Evolutionary conservation across 108 stramenopile genomes (phyloP).

Genomic region (Conticribra guillardii): DNA sequence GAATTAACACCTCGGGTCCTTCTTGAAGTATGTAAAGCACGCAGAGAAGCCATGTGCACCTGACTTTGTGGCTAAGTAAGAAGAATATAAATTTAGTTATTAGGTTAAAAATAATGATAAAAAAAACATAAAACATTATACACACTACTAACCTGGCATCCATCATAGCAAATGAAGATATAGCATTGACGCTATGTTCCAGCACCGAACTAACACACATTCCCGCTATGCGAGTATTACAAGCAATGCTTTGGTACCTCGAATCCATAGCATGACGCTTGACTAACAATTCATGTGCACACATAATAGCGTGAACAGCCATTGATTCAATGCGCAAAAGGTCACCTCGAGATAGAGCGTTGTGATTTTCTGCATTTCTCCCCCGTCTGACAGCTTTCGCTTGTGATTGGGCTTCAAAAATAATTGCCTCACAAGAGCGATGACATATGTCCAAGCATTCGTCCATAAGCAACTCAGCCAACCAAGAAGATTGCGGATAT

Average conservation of each 20-base stretch:
- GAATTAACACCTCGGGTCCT: constrained; percentile 75
- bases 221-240: constrained; percentile 71
- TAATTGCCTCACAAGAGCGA: constrained; percentile 69
- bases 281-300: constrained; percentile 74
- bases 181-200: constrained; percentile 56
- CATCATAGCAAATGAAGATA: constrained; percentile 71
- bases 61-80: constrained; percentile 76
- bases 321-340: constrained; percentile 80
- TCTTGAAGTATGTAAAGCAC: constrained; percentile 86
- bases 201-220: constrained; percentile 61
- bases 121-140: too few relatives aligned
- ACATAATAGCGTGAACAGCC: constrained; percentile 72
- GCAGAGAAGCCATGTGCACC: constrained; percentile 74
- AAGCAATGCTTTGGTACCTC: constrained; percentile 68
- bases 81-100: too few relatives aligned
- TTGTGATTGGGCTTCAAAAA: constrained; percentile 71
- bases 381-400: constrained; percentile 21
- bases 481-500: constrained; percentile 75
- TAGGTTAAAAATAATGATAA: too few relatives aligned
- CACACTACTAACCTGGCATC: too few relatives aligned
- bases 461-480: constrained; percentile 67
- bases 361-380: constrained; percentile 33
- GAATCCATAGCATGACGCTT: constrained; percentile 84
- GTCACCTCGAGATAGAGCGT: constrained; percentile 57
- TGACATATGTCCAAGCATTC: constrained; percentile 79